Percentiles rank a stretch among this genome's conserved stretches.
phyloP scores from a whole-genome alignment of 768 basidiomycete species.

The Porpolomopsis calyptriformis region DNA sequence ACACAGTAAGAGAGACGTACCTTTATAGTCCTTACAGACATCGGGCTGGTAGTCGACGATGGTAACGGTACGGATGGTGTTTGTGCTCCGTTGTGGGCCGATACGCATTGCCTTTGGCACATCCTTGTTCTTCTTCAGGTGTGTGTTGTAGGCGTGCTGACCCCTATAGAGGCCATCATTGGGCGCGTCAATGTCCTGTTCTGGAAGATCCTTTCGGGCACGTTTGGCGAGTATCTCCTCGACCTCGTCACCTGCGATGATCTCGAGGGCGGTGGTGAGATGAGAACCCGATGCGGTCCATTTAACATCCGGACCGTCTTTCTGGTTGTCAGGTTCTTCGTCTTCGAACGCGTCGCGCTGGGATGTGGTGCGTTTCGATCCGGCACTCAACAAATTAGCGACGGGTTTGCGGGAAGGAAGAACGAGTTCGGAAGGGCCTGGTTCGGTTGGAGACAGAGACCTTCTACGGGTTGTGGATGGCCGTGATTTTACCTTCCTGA shows the following conservation, averaged over 20 bases:
- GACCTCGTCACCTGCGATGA: conserved; percentile 73
- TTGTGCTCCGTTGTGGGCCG: conserved; percentile 66
- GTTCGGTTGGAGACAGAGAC: conserved; percentile 38
- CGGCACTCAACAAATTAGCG: conserved; percentile 56
- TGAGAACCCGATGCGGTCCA: conserved; percentile 75
- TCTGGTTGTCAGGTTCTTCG: conserved; percentile 44
- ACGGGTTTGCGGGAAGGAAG: conserved; percentile 61
- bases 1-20: conserved; percentile 33
- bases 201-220: conserved; percentile 39
- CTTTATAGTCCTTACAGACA: conserved; percentile 99
- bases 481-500: conserved; percentile 68
- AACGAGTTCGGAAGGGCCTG: conserved; percentile 46
- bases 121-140: conserved; percentile 74
- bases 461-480: conserved; percentile 71
- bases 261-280: conserved; percentile 58
- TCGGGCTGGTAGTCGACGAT: conserved; percentile 97
- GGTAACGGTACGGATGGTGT: conserved; percentile 87
- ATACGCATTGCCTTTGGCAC: conserved; percentile 81
- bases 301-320: conserved; percentile 59
- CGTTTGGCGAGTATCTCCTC: conserved; percentile 68
- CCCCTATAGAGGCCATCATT: conserved; percentile 87
- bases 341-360: conserved; percentile 50
- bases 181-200: conserved; percentile 48
- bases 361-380: conserved; percentile 41
- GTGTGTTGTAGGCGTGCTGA: conserved; percentile 67